These are phyloP conservation scores for Cymbidium sinense DNA, from an alignment of 106 monocot species.

Conservation along the genomic window DNA sequence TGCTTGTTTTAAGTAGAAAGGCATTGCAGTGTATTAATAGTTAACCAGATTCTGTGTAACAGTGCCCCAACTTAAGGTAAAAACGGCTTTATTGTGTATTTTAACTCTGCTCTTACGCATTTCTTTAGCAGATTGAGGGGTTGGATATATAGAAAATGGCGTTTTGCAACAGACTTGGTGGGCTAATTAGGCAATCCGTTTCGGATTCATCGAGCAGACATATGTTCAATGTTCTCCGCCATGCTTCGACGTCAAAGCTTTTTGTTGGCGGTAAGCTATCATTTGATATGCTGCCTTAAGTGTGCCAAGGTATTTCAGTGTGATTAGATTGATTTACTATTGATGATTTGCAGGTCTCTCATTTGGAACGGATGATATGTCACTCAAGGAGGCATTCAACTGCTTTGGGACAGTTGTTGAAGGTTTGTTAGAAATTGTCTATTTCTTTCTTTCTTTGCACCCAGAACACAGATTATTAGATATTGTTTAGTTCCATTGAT, in stretches of 20 bases:
- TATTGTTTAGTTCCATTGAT: neutral
- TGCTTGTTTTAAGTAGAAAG: neutral
- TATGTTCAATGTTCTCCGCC: slow-evolving; percentile 35
- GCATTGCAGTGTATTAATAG: neutral
- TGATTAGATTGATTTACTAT: neutral
- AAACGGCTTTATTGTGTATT: neutral
- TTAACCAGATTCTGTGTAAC: too few species aligned
- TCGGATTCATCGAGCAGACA: slow-evolving; percentile 4
- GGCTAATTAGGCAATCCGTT: slow-evolving; percentile 21
- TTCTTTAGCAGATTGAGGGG: neutral
- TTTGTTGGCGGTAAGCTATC: slow-evolving; percentile 58
- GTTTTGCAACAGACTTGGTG: slow-evolving; percentile 22
- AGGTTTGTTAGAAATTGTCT: slow-evolving; percentile 28
- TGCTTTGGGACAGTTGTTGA: slow-evolving; percentile 76
- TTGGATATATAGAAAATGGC: slow-evolving; percentile 20
- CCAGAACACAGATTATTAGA: neutral
- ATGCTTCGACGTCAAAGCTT: slow-evolving; percentile 50
- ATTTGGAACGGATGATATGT: slow-evolving; percentile 54
- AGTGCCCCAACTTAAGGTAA: too few species aligned
- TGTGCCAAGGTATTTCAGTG: neutral
- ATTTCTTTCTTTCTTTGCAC: too few species aligned
- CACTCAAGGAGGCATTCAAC: slow-evolving; percentile 70
- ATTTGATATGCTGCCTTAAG: neutral
- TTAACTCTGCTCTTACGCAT: neutral
- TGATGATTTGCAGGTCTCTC: slow-evolving; percentile 54